These are phyloP conservation scores for Mangifera indica DNA, from an alignment of 345 rosid species.

Conservation along the genomic window DNA sequence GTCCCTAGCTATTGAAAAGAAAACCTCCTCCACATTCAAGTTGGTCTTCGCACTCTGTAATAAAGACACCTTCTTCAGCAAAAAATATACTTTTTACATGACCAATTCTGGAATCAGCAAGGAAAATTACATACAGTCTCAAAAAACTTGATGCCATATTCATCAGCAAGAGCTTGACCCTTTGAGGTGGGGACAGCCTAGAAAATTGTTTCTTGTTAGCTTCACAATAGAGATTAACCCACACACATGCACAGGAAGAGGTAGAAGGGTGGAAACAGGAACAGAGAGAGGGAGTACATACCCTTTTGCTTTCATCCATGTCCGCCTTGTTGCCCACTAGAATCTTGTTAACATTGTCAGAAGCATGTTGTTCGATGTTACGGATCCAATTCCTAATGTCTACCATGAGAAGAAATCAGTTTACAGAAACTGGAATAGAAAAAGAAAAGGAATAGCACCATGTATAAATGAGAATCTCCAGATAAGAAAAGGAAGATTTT, in stretches of 20 bases:
- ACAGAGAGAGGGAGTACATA: conserved; percentile 29
- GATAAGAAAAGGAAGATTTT: background rate
- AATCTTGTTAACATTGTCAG: conserved; percentile 88
- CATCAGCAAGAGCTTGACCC: conserved; percentile 99
- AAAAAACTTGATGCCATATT: conserved; percentile 90
- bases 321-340: conserved; percentile 87
- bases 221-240: conserved; percentile 3
- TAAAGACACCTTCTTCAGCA: conserved; percentile 21
- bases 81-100: background rate
- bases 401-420: conserved; percentile 24
- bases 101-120: background rate
- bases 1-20: conserved; percentile 79
- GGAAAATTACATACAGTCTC: conserved; percentile 74
- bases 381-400: conserved; percentile 93
- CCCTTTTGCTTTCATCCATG: conserved; percentile 93
- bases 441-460: conserved; percentile 4
- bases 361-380: conserved; percentile 95
- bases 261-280: no score
- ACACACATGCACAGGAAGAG: background rate
- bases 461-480: background rate
- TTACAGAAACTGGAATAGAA: conserved; percentile 4
- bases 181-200: conserved; percentile 93
- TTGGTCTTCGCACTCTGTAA: conserved; percentile 88
- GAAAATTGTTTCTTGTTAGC: conserved; percentile 14
- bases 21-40: conserved; percentile 83